Conservation (phyloP, 495 filamentous ascomycete species). For the Hyaloscypha hepaticicola region DNA sequence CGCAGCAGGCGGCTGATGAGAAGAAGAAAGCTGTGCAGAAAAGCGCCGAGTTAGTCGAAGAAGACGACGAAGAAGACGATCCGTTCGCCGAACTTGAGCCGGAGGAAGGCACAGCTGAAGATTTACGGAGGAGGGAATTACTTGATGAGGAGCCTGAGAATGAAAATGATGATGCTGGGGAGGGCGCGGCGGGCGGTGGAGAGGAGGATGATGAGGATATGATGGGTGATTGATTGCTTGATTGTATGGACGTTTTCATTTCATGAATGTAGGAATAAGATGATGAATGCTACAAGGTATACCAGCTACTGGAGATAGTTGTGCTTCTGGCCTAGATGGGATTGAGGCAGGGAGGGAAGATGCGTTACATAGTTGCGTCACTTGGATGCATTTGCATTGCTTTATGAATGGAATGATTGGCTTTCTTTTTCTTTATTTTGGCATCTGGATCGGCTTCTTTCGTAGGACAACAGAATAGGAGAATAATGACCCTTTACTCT, state of each 20-base stretch:
- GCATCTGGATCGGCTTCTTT: neutral
- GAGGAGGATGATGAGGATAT: slow-evolving; percentile 62
- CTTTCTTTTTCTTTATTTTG: neutral
- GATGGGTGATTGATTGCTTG: slow-evolving; percentile 58
- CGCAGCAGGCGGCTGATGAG: slow-evolving; percentile 37
- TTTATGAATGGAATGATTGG: slow-evolving; percentile 2
- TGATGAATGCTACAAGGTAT: neutral
- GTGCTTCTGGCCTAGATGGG: neutral
- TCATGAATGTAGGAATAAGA: neutral
- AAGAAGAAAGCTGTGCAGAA: slow-evolving; percentile 39
- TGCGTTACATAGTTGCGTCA: slow-evolving; percentile 3
- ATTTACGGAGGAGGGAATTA: slow-evolving; percentile 58
- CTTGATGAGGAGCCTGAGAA: slow-evolving; percentile 49
- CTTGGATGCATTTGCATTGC: neutral
- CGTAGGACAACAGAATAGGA: neutral
- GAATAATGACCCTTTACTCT: neutral
- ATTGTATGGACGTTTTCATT: neutral
- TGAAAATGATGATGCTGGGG: slow-evolving; percentile 37
- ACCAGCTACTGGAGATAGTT: neutral
- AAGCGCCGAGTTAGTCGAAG: slow-evolving; percentile 49
- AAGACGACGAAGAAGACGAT: slow-evolving; percentile 49
- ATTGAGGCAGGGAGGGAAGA: neutral
- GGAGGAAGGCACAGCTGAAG: slow-evolving; percentile 57
- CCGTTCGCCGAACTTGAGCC: slow-evolving; percentile 51
- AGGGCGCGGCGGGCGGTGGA: slow-evolving; percentile 43